A percentile compares a stretch with the other conserved stretches of the same genome.
phyloP scores from a whole-genome alignment of 768 basidiomycete genomes.

The Rhodotorula kratochvilovae region DNA sequence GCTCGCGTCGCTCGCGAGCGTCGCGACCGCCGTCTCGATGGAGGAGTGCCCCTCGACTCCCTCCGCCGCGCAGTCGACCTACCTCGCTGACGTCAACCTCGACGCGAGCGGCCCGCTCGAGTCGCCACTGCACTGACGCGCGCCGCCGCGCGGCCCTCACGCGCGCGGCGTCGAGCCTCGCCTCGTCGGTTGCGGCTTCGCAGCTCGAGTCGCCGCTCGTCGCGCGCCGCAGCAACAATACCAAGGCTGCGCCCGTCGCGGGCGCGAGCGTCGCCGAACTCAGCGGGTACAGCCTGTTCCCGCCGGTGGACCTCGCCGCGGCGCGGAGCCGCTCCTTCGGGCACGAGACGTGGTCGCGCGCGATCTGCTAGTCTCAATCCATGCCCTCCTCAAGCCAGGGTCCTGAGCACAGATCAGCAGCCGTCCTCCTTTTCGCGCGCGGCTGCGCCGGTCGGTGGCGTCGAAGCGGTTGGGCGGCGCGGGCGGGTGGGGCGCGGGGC shows the following conservation, averaged over 20 bases:
- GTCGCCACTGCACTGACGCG: slow-evolving; percentile 4
- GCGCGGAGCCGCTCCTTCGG: slow-evolving; percentile 25
- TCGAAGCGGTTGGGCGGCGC: neutral
- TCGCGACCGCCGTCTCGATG: neutral
- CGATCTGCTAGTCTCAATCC: slow-evolving; percentile 5
- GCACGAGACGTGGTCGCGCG: slow-evolving; percentile 17
- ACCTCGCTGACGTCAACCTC: slow-evolving; percentile 13
- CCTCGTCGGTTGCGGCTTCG: neutral
- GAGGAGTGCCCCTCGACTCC: slow-evolving; percentile 14
- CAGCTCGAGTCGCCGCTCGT: slow-evolving; percentile 2
- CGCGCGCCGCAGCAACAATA: neutral
- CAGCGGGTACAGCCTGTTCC: slow-evolving; percentile 17
- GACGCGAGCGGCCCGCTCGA: slow-evolving; percentile 29
- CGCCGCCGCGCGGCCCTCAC: neutral
- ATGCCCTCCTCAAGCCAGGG: neutral
- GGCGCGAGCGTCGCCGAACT: neutral
- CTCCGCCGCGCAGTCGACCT: neutral
- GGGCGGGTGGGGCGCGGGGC: too few species aligned
- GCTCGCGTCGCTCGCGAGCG: slow-evolving; percentile 2
- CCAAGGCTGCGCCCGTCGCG: neutral
- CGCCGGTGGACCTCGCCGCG: slow-evolving; percentile 19
- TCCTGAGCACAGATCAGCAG: slow-evolving; percentile 16
- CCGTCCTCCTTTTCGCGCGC: neutral
- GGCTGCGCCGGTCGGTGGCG: neutral
- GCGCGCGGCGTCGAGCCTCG: slow-evolving; percentile 2